A percentile compares a stretch with the other conserved stretches of the same genome.
phyloP scores from a whole-genome alignment of 176 grass and related monocot species.

The Cenchrus purpureus region DNA sequence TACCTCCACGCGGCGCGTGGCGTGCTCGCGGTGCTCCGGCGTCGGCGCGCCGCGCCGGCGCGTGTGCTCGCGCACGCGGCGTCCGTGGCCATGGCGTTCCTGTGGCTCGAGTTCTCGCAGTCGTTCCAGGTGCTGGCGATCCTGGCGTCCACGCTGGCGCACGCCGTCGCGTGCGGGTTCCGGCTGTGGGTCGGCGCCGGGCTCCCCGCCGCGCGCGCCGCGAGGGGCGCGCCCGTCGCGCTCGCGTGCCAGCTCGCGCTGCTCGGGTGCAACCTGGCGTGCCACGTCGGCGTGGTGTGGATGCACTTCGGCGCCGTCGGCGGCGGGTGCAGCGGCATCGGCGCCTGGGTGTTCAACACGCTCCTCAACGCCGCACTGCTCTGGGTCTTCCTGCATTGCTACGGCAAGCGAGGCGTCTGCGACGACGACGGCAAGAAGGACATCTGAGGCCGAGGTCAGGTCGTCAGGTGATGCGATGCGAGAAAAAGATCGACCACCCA shows the following conservation, averaged over 20 bases:
- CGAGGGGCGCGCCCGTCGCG: slow-evolving; percentile 39
- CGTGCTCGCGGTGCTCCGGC: slow-evolving; percentile 57
- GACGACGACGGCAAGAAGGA: slow-evolving; percentile 47
- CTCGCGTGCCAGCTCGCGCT: slow-evolving; percentile 67
- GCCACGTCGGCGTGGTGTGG: slow-evolving; percentile 79
- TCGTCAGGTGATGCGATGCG: slow-evolving; percentile 1
- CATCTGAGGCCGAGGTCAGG: neutral
- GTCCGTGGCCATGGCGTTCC: slow-evolving; percentile 84
- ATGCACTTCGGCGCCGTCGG: slow-evolving; percentile 78
- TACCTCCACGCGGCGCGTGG: slow-evolving; percentile 84
- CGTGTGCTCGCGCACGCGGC: slow-evolving; percentile 73
- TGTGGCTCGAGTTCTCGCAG: slow-evolving; percentile 99
- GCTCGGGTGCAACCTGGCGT: slow-evolving; percentile 68
- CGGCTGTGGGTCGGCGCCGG: slow-evolving; percentile 75
- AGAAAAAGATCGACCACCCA: neutral
- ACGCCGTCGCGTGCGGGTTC: slow-evolving; percentile 74
- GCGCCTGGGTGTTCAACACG: slow-evolving; percentile 82
- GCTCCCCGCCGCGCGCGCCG: slow-evolving; percentile 42
- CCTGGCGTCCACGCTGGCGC: slow-evolving; percentile 70
- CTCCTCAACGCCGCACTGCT: slow-evolving; percentile 73
- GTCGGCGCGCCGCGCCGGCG: neutral
- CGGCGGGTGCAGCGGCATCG: slow-evolving; percentile 85
- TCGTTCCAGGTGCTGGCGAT: slow-evolving; percentile 97
- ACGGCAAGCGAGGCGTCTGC: slow-evolving; percentile 51
- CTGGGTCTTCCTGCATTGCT: slow-evolving; percentile 82